Base-by-base conservation (phyloP, 2,329 filamentous ascomycete genomes). In the Botrytis squamosa region DNA sequence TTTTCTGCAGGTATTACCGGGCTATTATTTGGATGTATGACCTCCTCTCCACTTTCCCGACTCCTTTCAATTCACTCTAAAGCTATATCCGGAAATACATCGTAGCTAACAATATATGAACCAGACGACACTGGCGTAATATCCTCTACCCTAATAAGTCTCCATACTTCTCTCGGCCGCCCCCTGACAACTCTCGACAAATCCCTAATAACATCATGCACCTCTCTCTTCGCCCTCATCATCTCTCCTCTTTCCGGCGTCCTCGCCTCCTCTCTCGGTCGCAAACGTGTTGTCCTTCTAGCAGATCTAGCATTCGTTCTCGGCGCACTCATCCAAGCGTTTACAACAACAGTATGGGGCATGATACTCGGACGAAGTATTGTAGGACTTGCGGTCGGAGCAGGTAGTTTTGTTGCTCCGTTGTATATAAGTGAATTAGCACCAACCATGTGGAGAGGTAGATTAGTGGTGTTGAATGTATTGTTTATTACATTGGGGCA, bases 371-470 rank as follows among this genome's bases (percentile, higher is more conserved):
- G 93, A 0, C 85, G 93, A 7, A 87, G 88, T 44, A 84, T 94
- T 1, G 91, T 95, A 3, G 93, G 93, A 42, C 85, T 90, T 0
- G 92, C 89, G 0, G 91, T 95, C 0, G 93, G 93, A 25, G 90
- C 90, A 3, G 92, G 92, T 14, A 94, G 91, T 80, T 92, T 97
- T 78, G 92, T 97, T 6, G 91, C 93, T 44, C 95, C 95, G 64
- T 82, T 98, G 78, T 97, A 97, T 83, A 95, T 98, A 74, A 91
- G 92, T 14, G 95, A 98, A 82, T 85, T 97, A 20, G 90, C 93
- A 5, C 95, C 95, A 0, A 89, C 93, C 2, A 86, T 89, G 36
- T 89, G 92, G 75, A 86, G 95, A 72, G 95, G 95, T 22, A 85
- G 92, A 59, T 84, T 98, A 59, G 92, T 98, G 6, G 97, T 94